phyloP scores from a whole-genome alignment of 495 filamentous ascomycete genomes.

The Penicillium chermesinum region DNA sequence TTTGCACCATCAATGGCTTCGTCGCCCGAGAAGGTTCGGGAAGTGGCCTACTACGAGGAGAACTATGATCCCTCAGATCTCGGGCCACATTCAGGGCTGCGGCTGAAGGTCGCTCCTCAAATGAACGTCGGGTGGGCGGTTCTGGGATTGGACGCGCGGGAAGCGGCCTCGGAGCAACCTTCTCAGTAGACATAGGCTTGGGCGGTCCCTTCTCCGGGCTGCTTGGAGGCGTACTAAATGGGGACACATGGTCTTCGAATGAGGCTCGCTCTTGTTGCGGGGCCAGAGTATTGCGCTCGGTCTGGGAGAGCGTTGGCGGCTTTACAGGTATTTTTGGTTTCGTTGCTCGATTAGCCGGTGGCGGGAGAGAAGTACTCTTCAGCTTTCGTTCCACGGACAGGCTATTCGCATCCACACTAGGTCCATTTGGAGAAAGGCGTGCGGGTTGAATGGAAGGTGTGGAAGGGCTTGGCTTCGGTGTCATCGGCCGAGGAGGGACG shows the following conservation, averaged over 20 bases:
- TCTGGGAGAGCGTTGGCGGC: slow-evolving; percentile 33
- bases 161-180: slow-evolving; percentile 9
- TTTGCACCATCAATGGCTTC: slow-evolving; percentile 34
- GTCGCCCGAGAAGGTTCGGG: slow-evolving; percentile 26
- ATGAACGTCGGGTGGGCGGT: slow-evolving; percentile 21
- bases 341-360: slow-evolving; percentile 71
- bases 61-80: slow-evolving; percentile 30
- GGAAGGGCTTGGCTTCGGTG: slow-evolving; percentile 44
- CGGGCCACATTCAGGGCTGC: slow-evolving; percentile 2
- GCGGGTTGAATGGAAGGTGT: slow-evolving; percentile 49
- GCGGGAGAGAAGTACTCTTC: slow-evolving; percentile 50
- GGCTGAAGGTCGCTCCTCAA: slow-evolving; percentile 23
- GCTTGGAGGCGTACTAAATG: slow-evolving; percentile 85
- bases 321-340: slow-evolving; percentile 69
- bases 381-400: slow-evolving; percentile 28
- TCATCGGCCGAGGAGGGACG: slow-evolving; percentile 41
- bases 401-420: slow-evolving; percentile 18
- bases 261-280: slow-evolving; percentile 31
- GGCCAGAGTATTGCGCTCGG: slow-evolving; percentile 27
- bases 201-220: slow-evolving; percentile 56
- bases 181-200: slow-evolving; percentile 14
- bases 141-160: slow-evolving; percentile 22
- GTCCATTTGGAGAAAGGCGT: slow-evolving; percentile 44
- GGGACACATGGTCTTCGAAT: slow-evolving; percentile 60
- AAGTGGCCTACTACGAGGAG: slow-evolving; percentile 20